Conservation (phyloP, 768 basidiomycete species). For the Pleurotus tuoliensis region DNA sequence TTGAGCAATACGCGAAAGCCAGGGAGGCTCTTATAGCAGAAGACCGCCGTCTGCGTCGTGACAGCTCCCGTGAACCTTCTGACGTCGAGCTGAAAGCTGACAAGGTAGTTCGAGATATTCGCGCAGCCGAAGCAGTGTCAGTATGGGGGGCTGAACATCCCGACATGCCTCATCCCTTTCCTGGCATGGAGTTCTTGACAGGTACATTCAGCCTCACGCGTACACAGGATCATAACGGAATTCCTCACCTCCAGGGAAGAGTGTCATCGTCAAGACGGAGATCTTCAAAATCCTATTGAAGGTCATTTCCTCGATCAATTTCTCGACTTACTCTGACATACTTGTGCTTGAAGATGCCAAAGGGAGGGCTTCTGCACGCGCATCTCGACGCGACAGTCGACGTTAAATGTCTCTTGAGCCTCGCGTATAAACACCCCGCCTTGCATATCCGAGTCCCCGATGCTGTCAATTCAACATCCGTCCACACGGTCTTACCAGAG, state of each 20-base stretch:
- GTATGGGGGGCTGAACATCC: constrained; percentile 59
- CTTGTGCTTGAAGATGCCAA: constrained; percentile 58
- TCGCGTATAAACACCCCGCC: constrained; percentile 53
- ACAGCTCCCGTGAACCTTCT: constrained; percentile 30
- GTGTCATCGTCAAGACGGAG: constrained; percentile 55
- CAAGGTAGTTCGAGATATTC: constrained; percentile 48
- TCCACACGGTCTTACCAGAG: constrained; percentile 44
- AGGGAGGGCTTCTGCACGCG: constrained; percentile 70
- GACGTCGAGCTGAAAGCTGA: constrained; percentile 52
- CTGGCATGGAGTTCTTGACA: constrained; percentile 77
- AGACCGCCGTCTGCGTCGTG: constrained; percentile 52
- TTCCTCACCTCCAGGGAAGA: constrained; percentile 34
- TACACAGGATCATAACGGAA: not conserved
- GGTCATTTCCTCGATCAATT: constrained; percentile 26
- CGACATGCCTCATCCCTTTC: constrained; percentile 58
- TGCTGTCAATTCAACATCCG: constrained; percentile 34
- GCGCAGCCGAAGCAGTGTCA: constrained; percentile 46
- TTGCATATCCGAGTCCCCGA: constrained; percentile 55
- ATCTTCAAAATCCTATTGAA: constrained; percentile 61
- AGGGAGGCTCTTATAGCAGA: constrained; percentile 32
- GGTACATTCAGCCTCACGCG: constrained; percentile 29
- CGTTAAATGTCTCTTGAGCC: constrained; percentile 41
- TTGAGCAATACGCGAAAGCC: constrained; percentile 26
- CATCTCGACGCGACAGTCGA: constrained; percentile 77
- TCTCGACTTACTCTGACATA: not conserved